Base-by-base conservation (phyloP, 352 stramenopile species). In the Aphanomyces invadans region DNA sequence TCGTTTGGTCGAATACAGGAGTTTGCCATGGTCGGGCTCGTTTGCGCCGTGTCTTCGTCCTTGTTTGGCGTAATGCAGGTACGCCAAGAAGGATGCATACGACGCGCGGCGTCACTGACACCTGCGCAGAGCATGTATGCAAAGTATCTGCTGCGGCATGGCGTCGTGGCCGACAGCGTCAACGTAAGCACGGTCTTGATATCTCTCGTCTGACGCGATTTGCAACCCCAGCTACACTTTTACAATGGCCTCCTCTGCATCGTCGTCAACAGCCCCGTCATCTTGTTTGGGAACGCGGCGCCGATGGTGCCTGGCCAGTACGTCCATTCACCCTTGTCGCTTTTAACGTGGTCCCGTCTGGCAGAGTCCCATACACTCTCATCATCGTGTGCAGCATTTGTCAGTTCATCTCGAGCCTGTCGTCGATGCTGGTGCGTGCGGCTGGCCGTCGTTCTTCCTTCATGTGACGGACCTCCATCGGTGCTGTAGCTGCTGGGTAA, bases 241-340 rank as follows among this genome's bases (percentile, higher is more conserved):
- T 94, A 92, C 77, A 88, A 79, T 44, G 78, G 81, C 4, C 85
- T 91, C 62, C 57, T 94, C 36, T 92, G 83, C 28, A 91, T 94
- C 31, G 79, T 82, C 12, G 88, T 94, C 71, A 94, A 94, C 54
- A 80, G 80, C 4, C 83, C 86, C 7, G 76, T 90, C 26, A 80
- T 92, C 31, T 62, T 92, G 15, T 81, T 84, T 62, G 80, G 76
- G 59, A 55, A 28, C 45, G 12, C 26, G 2, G 17, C 26, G 7
- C 45, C 63, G 12, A 72, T 75, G 17, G 72, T 78, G 25, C 71
- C 78, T 17, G 71, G 81, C 26, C 68, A 75, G 19, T 67, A 5
- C 25, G 53, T 57, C 11, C 10, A 46, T 45, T 29, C 49, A n/a
- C 0, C n/a, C 11, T 48, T 15, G 1, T n/a, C 1, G 23, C 31